These are phyloP conservation scores for Rhizopogon rudus DNA, from an alignment of 768 basidiomycete species.

Conservation along the genomic window DNA sequence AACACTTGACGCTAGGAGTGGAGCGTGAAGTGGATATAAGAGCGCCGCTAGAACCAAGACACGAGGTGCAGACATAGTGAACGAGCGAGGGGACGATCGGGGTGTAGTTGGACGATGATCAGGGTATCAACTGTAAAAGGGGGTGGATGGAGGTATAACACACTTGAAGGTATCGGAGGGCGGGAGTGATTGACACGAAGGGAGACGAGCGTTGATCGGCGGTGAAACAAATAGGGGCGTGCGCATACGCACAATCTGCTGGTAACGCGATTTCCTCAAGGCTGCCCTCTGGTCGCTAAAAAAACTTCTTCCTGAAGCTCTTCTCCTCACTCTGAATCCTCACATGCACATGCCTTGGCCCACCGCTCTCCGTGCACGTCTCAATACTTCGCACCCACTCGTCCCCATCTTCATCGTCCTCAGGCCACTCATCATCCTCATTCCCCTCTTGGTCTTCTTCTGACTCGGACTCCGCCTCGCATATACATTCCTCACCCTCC, in stretches of 20 bases:
- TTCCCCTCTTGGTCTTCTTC: constrained; percentile 52
- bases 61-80: neutral
- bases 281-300: constrained; percentile 30
- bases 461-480: constrained; percentile 36
- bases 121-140: neutral
- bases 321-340: constrained; percentile 74
- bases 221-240: neutral
- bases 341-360: constrained; percentile 62
- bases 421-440: constrained; percentile 25
- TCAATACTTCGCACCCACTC: constrained; percentile 79
- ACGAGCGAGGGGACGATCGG: too few species aligned
- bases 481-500: constrained; percentile 54
- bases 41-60: constrained; percentile 1
- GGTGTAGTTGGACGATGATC: neutral
- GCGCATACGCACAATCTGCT: neutral
- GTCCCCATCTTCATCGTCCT: constrained; percentile 77
- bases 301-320: constrained; percentile 68
- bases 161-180: neutral
- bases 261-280: neutral
- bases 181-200: neutral
- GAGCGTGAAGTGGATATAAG: neutral
- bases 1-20: neutral
- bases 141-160: neutral
- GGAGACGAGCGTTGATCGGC: too few species aligned
- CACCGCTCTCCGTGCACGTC: constrained; percentile 53